phyloP scores from a whole-genome alignment of 2,329 filamentous ascomycete genomes.

The Aspergillus caelatus region DNA sequence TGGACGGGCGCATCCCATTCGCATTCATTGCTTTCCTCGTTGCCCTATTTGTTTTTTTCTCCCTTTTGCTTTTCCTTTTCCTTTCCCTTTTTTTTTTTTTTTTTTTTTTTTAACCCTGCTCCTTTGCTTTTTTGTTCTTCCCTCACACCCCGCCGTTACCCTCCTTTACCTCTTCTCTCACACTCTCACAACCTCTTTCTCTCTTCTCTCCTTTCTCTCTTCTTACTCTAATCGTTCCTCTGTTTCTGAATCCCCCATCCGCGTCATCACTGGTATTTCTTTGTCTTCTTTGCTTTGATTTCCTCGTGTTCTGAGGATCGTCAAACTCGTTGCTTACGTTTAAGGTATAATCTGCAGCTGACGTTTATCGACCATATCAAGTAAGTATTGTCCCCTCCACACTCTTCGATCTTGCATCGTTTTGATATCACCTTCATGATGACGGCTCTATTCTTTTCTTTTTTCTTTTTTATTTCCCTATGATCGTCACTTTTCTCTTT shows the following conservation, averaged over 20 bases:
- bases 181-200: constrained; percentile 7
- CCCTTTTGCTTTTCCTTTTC: not conserved
- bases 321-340: constrained; percentile 23
- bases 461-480: not conserved
- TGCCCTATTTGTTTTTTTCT: constrained; percentile 8
- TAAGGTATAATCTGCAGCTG: constrained; percentile 37
- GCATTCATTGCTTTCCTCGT: constrained; percentile 4
- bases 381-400: constrained; percentile 38
- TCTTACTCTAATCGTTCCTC: constrained; percentile 9
- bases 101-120: not conserved
- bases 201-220: constrained; percentile 5
- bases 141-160: constrained; percentile 15
- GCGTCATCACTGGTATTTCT: constrained; percentile 3
- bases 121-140: not conserved
- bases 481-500: not conserved
- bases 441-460: not conserved
- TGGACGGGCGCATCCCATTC: constrained; percentile 5
- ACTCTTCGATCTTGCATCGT: constrained; percentile 8
- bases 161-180: constrained; percentile 13
- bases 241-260: constrained; percentile 5
- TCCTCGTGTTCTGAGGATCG: constrained; percentile 16
- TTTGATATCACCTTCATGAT: not conserved
- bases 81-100: constrained; percentile 6
- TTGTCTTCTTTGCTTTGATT: constrained; percentile 5
- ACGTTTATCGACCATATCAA: constrained; percentile 52